Base-by-base conservation (phyloP, 2,329 filamentous ascomycete genomes). In the Fusarium sp. region DNA sequence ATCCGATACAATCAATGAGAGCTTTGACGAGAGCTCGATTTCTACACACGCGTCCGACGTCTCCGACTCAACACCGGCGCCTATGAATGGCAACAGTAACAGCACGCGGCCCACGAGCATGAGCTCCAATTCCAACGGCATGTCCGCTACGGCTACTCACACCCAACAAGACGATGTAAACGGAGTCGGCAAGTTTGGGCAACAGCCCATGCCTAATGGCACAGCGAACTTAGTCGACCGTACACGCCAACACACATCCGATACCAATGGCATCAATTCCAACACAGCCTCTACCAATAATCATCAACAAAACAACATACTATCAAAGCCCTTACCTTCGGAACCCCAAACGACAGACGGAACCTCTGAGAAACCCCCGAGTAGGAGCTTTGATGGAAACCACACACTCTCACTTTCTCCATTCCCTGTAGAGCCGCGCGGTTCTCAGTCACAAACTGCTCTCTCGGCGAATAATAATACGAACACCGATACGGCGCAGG, bases 81-180 rank as follows among this genome's bases (percentile, higher is more conserved):
- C 82, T 75, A 79, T 84, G 81, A 84, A 85, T 83, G 86, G 84
- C 74, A 82, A 81, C 78, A 78, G 76, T 52, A 84, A 80, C 78
- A 77, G 75, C 56, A 84, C 83, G 68, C 79, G 80, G 52, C 82
- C 83, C 11, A 87, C 89, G 78, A 91, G 87, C 82, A 88, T 91
- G 83, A 89, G 85, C 81, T 87, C 89, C 42, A 78, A 89, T 78
- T 86, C 88, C 75, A 91, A 91, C 79, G 89, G 87, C 73, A 86
- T 85, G 75, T 84, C 85, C 65, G 78, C 79, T 70, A 81, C 81
- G 63, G 79, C 78, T 68, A 78, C 78, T n/a, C 75, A 57, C 34
- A 68, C 78, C 51, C 82, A 64, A 58, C 79, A 80, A 77, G 74
- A 80, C 60, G 62, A 75, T 66, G 52, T 28, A 28, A 36, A 50